phyloP scores from a whole-genome alignment of 169 alveolate species.

The Cytauxzoon felis region DNA sequence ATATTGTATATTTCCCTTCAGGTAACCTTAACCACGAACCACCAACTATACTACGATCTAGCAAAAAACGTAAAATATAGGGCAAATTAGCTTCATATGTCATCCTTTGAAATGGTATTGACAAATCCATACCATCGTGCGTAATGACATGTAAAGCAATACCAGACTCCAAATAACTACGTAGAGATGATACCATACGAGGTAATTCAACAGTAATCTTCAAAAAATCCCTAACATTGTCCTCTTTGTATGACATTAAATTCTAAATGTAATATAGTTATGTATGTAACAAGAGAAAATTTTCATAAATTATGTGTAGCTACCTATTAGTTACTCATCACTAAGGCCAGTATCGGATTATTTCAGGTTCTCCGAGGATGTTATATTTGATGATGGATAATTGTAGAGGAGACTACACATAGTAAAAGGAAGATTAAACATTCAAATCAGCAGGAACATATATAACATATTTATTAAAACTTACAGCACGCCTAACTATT shows the following conservation, averaged over 20 bases:
- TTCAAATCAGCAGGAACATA: too few species aligned
- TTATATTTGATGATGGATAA: too few species aligned
- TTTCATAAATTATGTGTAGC: too few species aligned
- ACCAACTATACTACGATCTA: slow-evolving; percentile 92
- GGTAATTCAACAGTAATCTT: slow-evolving; percentile 80
- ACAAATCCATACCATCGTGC: slow-evolving; percentile 7
- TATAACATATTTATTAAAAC: too few species aligned
- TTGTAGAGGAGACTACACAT: too few species aligned
- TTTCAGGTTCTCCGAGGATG: too few species aligned
- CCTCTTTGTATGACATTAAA: slow-evolving; percentile 67
- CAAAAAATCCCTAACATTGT: slow-evolving; percentile 70
- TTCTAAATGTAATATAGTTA: too few species aligned
- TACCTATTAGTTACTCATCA: too few species aligned
- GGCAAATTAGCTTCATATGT: slow-evolving; percentile 95
- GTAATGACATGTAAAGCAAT: slow-evolving; percentile 42
- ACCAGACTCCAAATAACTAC: slow-evolving; percentile 78
- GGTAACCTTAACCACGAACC: slow-evolving; percentile 91
- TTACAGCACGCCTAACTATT: slow-evolving; percentile 38
- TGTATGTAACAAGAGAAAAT: too few species aligned
- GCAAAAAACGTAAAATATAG: slow-evolving; percentile 92
- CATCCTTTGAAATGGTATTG: slow-evolving; percentile 52
- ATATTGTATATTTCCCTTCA: slow-evolving; percentile 14
- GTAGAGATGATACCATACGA: slow-evolving; percentile 75
- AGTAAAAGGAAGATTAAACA: too few species aligned
- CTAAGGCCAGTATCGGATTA: too few species aligned